phyloP scores from a whole-genome alignment of 1,284 basidiomycete species.

The Malassezia furfur region DNA sequence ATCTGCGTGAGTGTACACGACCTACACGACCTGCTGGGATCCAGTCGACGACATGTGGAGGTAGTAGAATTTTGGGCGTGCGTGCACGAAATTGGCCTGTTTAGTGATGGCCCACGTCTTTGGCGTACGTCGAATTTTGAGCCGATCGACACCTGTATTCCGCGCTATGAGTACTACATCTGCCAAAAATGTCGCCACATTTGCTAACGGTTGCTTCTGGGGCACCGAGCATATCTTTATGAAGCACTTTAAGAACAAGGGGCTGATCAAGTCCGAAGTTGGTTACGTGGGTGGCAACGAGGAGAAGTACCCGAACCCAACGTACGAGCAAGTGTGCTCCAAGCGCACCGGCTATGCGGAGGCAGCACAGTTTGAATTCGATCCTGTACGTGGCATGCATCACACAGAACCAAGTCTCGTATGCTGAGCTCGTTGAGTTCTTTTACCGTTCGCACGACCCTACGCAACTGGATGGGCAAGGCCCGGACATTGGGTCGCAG shows the following conservation, averaged over 20 bases:
- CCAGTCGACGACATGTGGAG: conserved; percentile 6
- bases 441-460: conserved; percentile 75
- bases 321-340: conserved; percentile 62
- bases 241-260: conserved; percentile 38
- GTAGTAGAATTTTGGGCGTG: background rate
- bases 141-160: background rate
- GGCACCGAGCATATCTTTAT: conserved; percentile 43
- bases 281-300: conserved; percentile 62
- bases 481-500: conserved; percentile 52
- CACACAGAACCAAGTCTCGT: conserved; percentile 56
- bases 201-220: conserved; percentile 43
- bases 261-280: conserved; percentile 77
- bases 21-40: background rate
- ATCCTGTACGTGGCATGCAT: conserved; percentile 52
- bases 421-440: conserved; percentile 65
- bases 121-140: background rate
- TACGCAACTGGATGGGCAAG: conserved; percentile 55
- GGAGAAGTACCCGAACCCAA: conserved; percentile 43
- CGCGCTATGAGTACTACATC: background rate
- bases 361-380: conserved; percentile 73
- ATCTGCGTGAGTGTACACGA: background rate
- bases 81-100: background rate
- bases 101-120: background rate
- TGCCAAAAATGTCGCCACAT: conserved; percentile 9
- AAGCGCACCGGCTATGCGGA: conserved; percentile 83